These are phyloP conservation scores for Penicillium polonicum DNA, from an alignment of 2,329 filamentous ascomycete species.

Conservation along the genomic window DNA sequence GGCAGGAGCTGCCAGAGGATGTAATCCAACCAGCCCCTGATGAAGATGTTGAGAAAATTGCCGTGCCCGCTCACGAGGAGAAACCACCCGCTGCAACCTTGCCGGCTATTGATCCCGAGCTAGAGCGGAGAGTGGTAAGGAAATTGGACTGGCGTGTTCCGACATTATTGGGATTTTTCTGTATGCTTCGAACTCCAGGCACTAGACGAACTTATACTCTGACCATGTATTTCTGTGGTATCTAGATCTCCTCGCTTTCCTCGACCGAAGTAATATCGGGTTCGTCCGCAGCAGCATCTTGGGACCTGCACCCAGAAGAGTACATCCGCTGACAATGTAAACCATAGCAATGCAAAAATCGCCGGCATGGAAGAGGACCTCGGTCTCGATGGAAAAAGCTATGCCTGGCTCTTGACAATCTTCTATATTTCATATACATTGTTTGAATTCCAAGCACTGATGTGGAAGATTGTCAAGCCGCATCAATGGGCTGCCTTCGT, in stretches of 20 bases:
- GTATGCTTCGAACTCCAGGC: constrained; percentile 27
- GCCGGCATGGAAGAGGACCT: constrained; percentile 55
- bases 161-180: constrained; percentile 40
- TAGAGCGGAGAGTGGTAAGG: constrained; percentile 38
- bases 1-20: constrained; percentile 19
- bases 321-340: constrained; percentile 1
- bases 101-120: constrained; percentile 32
- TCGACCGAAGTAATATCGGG: constrained; percentile 54
- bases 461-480: constrained; percentile 47
- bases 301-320: background rate
- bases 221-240: background rate
- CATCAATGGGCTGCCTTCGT: constrained; percentile 46
- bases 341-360: constrained; percentile 52
- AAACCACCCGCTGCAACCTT: constrained; percentile 16
- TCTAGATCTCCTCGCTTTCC: constrained; percentile 48
- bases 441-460: constrained; percentile 43
- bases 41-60: constrained; percentile 30
- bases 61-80: constrained; percentile 24
- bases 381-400: constrained; percentile 47
- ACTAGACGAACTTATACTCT: background rate
- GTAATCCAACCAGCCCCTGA: constrained; percentile 22
- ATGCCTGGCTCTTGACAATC: constrained; percentile 53
- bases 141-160: constrained; percentile 41
- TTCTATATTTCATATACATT: constrained; percentile 54
- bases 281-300: constrained; percentile 19